These are phyloP conservation scores for Penicillium sp. DNA, from an alignment of 2,329 filamentous ascomycete genomes.

Conservation along the genomic window DNA sequence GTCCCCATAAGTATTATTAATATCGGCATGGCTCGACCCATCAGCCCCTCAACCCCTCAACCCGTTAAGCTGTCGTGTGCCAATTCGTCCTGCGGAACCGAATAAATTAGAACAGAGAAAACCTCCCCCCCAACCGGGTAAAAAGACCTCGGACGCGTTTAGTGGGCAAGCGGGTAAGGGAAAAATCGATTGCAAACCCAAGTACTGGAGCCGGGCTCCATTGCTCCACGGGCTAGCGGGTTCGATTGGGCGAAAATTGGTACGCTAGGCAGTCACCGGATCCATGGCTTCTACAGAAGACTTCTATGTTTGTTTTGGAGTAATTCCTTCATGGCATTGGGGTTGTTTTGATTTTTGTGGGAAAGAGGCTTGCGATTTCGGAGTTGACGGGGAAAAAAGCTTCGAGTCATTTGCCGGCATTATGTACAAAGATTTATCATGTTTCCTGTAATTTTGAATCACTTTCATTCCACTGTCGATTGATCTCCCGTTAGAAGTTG, in stretches of 20 bases:
- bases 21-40: conserved; percentile 10
- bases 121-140: too few relatives aligned
- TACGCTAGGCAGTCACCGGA: conserved; percentile 5
- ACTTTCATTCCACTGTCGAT: too few relatives aligned
- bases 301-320: not conserved
- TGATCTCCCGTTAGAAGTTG: too few relatives aligned
- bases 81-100: not conserved
- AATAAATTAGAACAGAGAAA: not conserved
- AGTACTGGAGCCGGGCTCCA: not conserved
- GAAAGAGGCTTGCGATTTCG: not conserved
- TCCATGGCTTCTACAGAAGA: conserved; percentile 5
- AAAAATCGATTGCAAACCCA: not conserved
- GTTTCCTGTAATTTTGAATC: too few relatives aligned
- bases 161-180: not conserved
- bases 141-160: not conserved
- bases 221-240: not conserved
- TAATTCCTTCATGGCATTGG: conserved; percentile 7
- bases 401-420: not conserved
- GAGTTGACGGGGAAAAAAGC: not conserved
- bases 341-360: not conserved
- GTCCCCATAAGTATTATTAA: conserved; percentile 10
- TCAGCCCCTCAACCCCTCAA: not conserved
- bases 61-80: conserved; percentile 15
- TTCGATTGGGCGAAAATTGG: not conserved
- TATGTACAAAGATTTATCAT: not conserved